These are phyloP conservation scores for Penicillium sp. DNA, from an alignment of 2,329 filamentous ascomycete genomes.

Conservation along the genomic window DNA sequence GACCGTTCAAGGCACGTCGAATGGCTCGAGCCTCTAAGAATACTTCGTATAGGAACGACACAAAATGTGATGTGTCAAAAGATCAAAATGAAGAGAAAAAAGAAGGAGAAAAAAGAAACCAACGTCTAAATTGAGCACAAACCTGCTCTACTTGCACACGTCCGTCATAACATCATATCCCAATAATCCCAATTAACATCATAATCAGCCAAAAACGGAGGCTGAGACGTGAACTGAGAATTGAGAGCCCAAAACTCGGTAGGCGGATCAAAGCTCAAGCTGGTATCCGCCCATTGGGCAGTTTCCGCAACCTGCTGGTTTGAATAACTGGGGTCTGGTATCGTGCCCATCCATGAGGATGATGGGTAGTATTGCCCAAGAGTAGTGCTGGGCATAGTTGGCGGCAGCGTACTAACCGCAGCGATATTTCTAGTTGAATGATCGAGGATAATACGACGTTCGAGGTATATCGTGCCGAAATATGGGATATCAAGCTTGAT, in stretches of 20 bases:
- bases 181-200: conserved; percentile 9
- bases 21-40: neutral
- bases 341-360: neutral
- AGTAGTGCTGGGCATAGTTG: neutral
- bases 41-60: neutral
- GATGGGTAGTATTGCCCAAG: neutral
- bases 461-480: conserved; percentile 12
- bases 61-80: neutral
- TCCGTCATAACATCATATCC: neutral
- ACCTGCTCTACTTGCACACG: neutral
- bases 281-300: neutral
- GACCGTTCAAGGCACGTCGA: neutral
- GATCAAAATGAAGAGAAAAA: neutral
- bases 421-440: neutral
- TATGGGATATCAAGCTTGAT: conserved; percentile 16
- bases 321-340: neutral
- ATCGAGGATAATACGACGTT: neutral
- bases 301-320: neutral
- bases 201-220: conserved; percentile 11
- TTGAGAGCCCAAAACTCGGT: conserved; percentile 13
- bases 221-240: conserved; percentile 4
- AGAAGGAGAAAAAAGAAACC: neutral
- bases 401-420: neutral
- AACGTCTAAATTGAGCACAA: neutral
- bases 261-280: neutral